A percentile compares a stretch with the other conserved stretches of the same genome.
These are phyloP conservation scores for Ustilago sp. DNA, from an alignment of 1,284 basidiomycete species.

Conservation along the genomic window DNA sequence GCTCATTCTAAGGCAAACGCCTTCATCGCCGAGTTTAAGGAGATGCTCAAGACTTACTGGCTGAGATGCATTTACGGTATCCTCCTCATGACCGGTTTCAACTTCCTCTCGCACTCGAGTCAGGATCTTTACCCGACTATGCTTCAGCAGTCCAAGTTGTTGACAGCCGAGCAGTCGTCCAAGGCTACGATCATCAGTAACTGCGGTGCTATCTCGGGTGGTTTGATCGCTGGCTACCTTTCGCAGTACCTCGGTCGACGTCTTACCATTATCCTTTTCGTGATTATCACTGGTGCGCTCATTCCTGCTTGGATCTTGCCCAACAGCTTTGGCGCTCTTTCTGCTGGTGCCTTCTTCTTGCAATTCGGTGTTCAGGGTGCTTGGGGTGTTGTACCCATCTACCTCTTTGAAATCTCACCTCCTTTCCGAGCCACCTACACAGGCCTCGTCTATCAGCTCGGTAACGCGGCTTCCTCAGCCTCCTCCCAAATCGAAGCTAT, in stretches of 20 bases:
- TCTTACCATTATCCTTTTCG: slow-evolving; percentile 81
- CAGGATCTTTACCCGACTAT: slow-evolving; percentile 67
- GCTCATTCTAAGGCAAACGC: slow-evolving; percentile 72
- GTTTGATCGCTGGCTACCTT: slow-evolving; percentile 79
- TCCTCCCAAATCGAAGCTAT: slow-evolving; percentile 91
- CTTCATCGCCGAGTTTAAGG: slow-evolving; percentile 79
- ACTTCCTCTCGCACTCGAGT: slow-evolving; percentile 79
- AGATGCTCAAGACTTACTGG: slow-evolving; percentile 88
- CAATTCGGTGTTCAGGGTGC: slow-evolving; percentile 71
- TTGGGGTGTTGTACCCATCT: slow-evolving; percentile 79
- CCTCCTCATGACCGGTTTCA: slow-evolving; percentile 76
- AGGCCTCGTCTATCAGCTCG: slow-evolving; percentile 85
- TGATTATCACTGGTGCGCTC: slow-evolving; percentile 54
- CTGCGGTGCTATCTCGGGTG: slow-evolving; percentile 81
- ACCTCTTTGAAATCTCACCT: slow-evolving; percentile 89
- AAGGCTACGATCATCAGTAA: slow-evolving; percentile 92
- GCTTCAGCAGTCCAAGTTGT: slow-evolving; percentile 58
- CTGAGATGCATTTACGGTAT: slow-evolving; percentile 83
- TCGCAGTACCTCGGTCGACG: slow-evolving; percentile 90
- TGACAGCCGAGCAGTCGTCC: slow-evolving; percentile 75
- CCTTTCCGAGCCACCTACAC: slow-evolving; percentile 93
- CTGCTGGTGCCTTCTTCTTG: slow-evolving; percentile 72
- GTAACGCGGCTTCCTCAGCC: slow-evolving; percentile 83
- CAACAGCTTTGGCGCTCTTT: slow-evolving; percentile 66
- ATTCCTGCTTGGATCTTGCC: slow-evolving; percentile 71